A percentile compares a stretch with the other conserved stretches of the same genome.
Evolutionary conservation across 768 basidiomycete species (phyloP).

Genomic region (Ephemerocybe angulata): DNA sequence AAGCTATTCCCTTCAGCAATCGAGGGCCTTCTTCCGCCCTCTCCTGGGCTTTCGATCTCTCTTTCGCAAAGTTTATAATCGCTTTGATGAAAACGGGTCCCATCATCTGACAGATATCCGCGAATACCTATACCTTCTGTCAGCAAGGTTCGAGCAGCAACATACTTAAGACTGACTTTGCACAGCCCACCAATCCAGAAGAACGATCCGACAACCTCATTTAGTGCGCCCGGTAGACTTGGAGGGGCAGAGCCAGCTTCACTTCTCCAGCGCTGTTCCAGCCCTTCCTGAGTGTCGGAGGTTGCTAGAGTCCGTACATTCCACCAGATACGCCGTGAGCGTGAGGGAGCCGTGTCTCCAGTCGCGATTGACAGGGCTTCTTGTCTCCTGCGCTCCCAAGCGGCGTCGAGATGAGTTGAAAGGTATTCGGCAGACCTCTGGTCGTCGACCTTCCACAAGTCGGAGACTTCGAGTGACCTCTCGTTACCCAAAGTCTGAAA

Average conservation of each 20-base stretch:
- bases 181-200: conserved; percentile 66
- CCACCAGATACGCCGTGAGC: conserved; percentile 38
- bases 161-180: conserved; percentile 33
- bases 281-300: conserved; percentile 20
- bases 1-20: conserved; percentile 53
- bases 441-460: conserved; percentile 65
- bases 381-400: conserved; percentile 47
- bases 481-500: conserved; percentile 57
- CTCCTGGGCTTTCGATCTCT: conserved; percentile 36
- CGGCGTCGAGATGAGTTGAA: conserved; percentile 49
- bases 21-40: conserved; percentile 30
- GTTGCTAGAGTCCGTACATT: conserved; percentile 23
- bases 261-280: conserved; percentile 44
- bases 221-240: conserved; percentile 56
- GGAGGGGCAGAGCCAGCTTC: conserved; percentile 42
- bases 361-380: conserved; percentile 44
- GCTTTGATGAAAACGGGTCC: conserved; percentile 61
- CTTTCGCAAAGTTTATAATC: conserved; percentile 59
- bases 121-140: conserved; percentile 35
- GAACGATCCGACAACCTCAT: conserved; percentile 51
- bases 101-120: conserved; percentile 60
- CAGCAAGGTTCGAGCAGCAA: neutral
- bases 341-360: conserved; percentile 42
- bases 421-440: conserved; percentile 46
- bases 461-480: conserved; percentile 67